A percentile compares a stretch with the other conserved stretches of the same genome.
These are phyloP conservation scores for Thielaviopsis populi DNA, from an alignment of 2,329 filamentous ascomycete species.

Conservation along the genomic window DNA sequence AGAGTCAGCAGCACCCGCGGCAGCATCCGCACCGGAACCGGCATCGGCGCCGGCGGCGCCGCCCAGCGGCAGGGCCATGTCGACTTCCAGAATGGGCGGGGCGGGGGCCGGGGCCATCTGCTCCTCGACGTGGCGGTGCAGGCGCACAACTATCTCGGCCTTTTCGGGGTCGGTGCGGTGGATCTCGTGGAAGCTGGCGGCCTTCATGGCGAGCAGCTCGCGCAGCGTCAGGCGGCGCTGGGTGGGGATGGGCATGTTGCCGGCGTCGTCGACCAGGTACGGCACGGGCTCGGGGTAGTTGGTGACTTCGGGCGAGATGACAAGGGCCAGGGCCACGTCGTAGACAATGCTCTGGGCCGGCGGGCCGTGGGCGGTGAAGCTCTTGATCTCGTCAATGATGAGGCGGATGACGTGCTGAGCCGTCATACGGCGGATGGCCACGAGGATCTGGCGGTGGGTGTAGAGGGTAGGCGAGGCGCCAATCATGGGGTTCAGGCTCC, in stretches of 20 bases:
- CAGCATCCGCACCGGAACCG: conserved; percentile 16
- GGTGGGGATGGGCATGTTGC: conserved; percentile 25
- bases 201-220: conserved; percentile 42
- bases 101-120: conserved; percentile 37
- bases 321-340: conserved; percentile 52
- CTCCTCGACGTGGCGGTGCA: conserved; percentile 50
- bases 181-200: conserved; percentile 41
- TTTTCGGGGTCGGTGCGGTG: conserved; percentile 41
- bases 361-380: conserved; percentile 34
- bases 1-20: neutral
- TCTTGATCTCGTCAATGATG: conserved; percentile 48
- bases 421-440: conserved; percentile 25
- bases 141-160: conserved; percentile 47
- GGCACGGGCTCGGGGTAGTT: conserved; percentile 27
- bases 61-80: conserved; percentile 29
- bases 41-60: conserved; percentile 22
- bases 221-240: conserved; percentile 42
- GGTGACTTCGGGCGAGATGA: conserved; percentile 50
- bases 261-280: conserved; percentile 25
- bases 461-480: conserved; percentile 49
- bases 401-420: conserved; percentile 37
- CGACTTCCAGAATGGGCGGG: conserved; percentile 29
- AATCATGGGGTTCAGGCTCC: conserved; percentile 44
- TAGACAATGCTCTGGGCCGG: conserved; percentile 43
- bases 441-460: conserved; percentile 55